These are phyloP conservation scores for Xerocomellus amylosporus DNA, from an alignment of 768 basidiomycete species.

Conservation along the genomic window DNA sequence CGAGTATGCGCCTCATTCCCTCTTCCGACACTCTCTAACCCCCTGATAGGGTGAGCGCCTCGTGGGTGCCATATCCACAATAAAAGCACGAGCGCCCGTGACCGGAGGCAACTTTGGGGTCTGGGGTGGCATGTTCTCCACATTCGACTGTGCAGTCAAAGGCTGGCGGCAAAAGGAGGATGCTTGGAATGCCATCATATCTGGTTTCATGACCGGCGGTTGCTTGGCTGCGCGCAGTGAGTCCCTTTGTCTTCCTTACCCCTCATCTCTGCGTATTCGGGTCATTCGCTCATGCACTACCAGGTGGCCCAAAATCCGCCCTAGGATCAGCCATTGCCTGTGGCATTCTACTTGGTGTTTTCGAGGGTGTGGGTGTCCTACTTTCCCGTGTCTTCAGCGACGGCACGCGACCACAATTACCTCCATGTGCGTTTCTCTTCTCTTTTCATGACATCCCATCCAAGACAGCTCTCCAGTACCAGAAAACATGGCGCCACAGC, in stretches of 20 bases:
- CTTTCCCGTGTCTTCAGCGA: conserved; percentile 87
- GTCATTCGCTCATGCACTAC: conserved; percentile 5
- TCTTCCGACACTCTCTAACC: neutral
- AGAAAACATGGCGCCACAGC: conserved; percentile 52
- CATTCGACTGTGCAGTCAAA: conserved; percentile 98
- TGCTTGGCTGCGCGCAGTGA: conserved; percentile 90
- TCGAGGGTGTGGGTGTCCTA: conserved; percentile 93
- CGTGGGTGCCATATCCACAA: conserved; percentile 89
- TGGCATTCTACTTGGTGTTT: conserved; percentile 92
- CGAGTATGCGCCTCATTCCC: conserved; percentile 52
- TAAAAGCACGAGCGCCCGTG: conserved; percentile 97
- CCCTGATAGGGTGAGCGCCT: conserved; percentile 82
- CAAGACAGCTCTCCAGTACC: conserved; percentile 42
- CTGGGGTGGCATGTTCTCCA: conserved; percentile 98
- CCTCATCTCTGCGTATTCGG: neutral
- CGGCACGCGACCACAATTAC: conserved; percentile 73
- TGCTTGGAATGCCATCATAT: conserved; percentile 98
- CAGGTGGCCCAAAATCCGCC: conserved; percentile 91
- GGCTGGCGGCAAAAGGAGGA: conserved; percentile 96
- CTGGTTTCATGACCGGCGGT: conserved; percentile 98
- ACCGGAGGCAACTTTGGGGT: conserved; percentile 96
- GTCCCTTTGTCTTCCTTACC: conserved; percentile 33
- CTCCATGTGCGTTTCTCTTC: conserved; percentile 56
- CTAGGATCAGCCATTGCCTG: conserved; percentile 93
- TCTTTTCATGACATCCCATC: conserved; percentile 1